A percentile compares a stretch with the other conserved stretches of the same genome.
phyloP scores from a whole-genome alignment of 768 basidiomycete species.

The Lactarius evosmus region DNA sequence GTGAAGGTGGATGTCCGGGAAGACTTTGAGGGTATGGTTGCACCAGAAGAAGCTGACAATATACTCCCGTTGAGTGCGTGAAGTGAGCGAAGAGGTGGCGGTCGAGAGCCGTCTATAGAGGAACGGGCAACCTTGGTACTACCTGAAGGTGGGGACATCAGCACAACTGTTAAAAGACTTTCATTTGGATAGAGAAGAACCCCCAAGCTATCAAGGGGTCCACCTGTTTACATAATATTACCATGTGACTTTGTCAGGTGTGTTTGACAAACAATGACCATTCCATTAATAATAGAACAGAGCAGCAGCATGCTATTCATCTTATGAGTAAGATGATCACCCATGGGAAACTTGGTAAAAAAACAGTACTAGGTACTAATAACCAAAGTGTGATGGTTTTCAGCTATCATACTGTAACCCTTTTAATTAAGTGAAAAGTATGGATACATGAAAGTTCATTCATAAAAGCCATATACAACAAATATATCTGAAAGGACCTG shows the following conservation, averaged over 20 bases:
- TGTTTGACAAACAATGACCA: neutral
- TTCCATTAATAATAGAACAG: neutral
- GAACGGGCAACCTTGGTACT: neutral
- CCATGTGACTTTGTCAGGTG: neutral
- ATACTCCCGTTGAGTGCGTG: neutral
- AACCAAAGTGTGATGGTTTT: conserved; percentile 1
- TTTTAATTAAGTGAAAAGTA: conserved; percentile 22
- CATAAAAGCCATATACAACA: conserved; percentile 22
- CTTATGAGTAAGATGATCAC: neutral
- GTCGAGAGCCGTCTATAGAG: neutral
- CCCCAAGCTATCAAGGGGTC: neutral
- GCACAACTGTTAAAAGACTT: neutral
- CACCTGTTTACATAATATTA: neutral
- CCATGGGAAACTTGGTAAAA: neutral
- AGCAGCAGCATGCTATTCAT: neutral
- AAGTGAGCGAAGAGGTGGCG: neutral
- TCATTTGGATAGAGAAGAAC: neutral
- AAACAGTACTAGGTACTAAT: neutral
- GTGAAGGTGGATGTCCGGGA: neutral
- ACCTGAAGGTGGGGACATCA: conserved; percentile 16
- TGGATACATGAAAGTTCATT: conserved; percentile 24
- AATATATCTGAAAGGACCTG: conserved; percentile 2
- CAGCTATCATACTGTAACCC: conserved; percentile 15
- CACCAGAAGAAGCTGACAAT: neutral
- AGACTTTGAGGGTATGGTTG: conserved; percentile 3